Base-by-base conservation (phyloP, 2,329 filamentous ascomycete genomes). In the Albifimbria verrucaria region DNA sequence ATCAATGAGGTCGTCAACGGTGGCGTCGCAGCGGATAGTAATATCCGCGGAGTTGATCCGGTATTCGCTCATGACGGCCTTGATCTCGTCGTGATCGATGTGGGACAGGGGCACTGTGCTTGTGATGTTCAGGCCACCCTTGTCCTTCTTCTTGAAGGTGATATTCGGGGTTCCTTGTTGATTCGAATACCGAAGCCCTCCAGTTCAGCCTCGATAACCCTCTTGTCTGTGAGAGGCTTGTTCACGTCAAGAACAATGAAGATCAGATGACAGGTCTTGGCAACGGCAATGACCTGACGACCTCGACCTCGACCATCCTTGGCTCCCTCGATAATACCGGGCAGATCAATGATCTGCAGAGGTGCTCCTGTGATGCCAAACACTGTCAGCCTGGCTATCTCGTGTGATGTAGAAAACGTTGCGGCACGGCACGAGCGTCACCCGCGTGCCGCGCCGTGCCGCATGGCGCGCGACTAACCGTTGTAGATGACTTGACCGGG, bases 71-170 rank as follows among this genome's bases (percentile, higher is more conserved):
- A 99, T 93, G 62, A 99, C 94, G 50, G 94, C 94, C 77, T 90
- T 95, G 79, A 99, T 96, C 77, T 99, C 94, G 67, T 96, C 94
- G 62, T 92, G 82, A 70, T 94, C 90, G 66, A 99, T 96, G 73
- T 99, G 91, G 22, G 88, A 88, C 62, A 99, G 78, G 5, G 92
- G 91, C 44, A 94, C 88, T 2, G 94, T 99, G 73, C 85, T 94
- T n/a, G 92, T 96, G 67, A 99, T 94, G 67, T 90, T 92, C 67
- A 99, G 85, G 32, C 94, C 94, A 62, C 94, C 94, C 68, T 97
- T 97, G 74, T 99, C 94, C 80, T 99, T 99, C 81, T 99, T 99
- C 76, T 88, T 95, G 80, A 97, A 96, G n/a, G 94, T 90, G 66
- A 99, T 99, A 71, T 99, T 99, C 41, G 94, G 23, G 94, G 94